Evolutionary conservation across 163 green algal species (phyloP), one percentile per base, ranked within the genome.

Genomic region (Picocystis sp.): DNA sequence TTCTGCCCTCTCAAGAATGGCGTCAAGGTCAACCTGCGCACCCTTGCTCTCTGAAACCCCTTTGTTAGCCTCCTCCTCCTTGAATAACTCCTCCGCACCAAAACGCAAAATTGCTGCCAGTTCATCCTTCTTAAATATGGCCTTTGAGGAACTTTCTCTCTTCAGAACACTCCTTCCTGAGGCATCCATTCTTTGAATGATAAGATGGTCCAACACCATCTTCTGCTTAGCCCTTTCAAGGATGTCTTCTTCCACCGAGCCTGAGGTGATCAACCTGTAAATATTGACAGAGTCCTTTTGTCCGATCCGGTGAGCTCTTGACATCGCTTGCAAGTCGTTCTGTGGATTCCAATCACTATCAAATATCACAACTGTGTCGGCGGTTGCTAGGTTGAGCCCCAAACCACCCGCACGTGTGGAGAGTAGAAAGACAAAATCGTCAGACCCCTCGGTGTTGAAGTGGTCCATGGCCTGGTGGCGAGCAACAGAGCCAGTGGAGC

Each of bases 261-360:
- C 65, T 49, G 60, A 77, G 12, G 85, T 95, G 50, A 95, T 76
- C 42, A 94, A 82, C 17, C 80, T 80, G 73, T 96, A 95, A 56
- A 94, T 93, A 72, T 94, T 94, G 52, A 96, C 87, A 14, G 80
- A 79, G 45, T 92, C 73, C 43, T 79, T 93, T 72, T 97, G 88
- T 13, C 88, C 88, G 56, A 97, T 96, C 57, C 88, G 73, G 65
- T 97, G 88, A 2, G 83, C 88, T 3, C 87, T 77, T 3, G 66
- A 81, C 84, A 93, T 93, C 45, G 86, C 86, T 63, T 82, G 69
- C 53, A 79, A 61, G 57, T 81, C 76, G 56, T 86, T 88, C 64
- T 94, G 84, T 3, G 88, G 84, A 73, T 95, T 96, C 81, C 82
- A 95, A 70, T 95, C 87, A 1, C 76, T 66, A 33, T 78, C 69